Base-by-base conservation (phyloP, 495 filamentous ascomycete genomes). In the Apodospora peruviana region DNA sequence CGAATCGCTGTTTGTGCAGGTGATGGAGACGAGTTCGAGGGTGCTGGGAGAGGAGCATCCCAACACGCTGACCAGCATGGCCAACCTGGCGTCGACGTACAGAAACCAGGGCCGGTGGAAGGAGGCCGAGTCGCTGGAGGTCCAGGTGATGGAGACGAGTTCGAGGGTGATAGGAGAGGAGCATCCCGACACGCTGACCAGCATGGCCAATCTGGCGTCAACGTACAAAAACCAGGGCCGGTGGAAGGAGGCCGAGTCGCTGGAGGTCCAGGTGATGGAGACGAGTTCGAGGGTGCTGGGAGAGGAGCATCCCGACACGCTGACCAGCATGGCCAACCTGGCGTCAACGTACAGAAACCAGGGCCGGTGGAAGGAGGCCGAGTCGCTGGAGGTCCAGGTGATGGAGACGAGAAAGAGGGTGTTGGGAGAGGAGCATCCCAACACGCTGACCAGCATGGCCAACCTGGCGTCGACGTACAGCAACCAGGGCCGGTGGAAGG, bases 271-370 rank as follows among this genome's bases (percentile, higher is more conserved):
- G 43, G 61, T 60, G 8, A 21, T 76, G 16, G 59, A 70, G 47
- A 60, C 42, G 3, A 55, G 40, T 1, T 64, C 62, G 50, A 55
- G n/a, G 52, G 29, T 55, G 35, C 48, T 75, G 10, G 67, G 75
- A 3, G 36, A 39, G 10, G 60, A 72, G 25, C 67, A 77, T 66
- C 66, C 69, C 14, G 14, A 53, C 19, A 74, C 69, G 16, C 50
- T 76, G 40, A 58, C 32, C 1, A 66, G 56, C 32, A 75, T 75
- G 59, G 41, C 16, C 19, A 71, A 72, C 50, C 57, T 77, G 3
- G 68, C 69, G n/a, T 55, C 14, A 16, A 69, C 57, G 23, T 50
- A 35, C 47, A 25, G 8, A 17, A 38, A 53, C 40, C 64, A 69
- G 45, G 69, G 66, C 21, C 57, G 60, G 20, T 71, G 43, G 50